Evolutionary conservation across 2,329 filamentous ascomycete species (phyloP).

Genomic region (Penicillium sp.): DNA sequence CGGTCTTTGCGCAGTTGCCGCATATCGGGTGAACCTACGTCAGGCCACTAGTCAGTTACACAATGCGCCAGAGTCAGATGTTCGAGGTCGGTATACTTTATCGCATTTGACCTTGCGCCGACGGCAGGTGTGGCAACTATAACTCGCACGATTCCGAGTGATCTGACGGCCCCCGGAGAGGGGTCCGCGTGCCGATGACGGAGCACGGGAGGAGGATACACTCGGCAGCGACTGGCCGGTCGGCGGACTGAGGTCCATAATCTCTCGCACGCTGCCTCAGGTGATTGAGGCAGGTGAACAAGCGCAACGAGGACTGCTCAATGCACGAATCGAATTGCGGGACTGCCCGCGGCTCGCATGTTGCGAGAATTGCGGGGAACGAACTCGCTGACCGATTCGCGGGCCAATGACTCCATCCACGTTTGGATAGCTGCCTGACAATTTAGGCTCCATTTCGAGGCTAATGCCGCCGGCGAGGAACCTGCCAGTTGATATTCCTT

Average conservation of each 20-base stretch:
- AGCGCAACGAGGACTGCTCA: not conserved
- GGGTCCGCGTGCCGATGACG: conserved; percentile 16
- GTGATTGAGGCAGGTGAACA: not conserved
- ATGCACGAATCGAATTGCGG: conserved; percentile 1
- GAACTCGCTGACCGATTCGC: not conserved
- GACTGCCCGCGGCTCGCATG: not conserved
- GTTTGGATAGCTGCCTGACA: not conserved
- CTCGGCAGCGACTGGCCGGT: conserved; percentile 8
- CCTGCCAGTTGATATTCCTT: too few relatives aligned
- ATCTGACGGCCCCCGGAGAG: conserved; percentile 44
- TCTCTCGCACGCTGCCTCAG: conserved; percentile 1
- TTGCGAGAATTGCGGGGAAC: conserved; percentile 17
- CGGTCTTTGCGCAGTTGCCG: conserved; percentile 48
- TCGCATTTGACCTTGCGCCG: conserved; percentile 52
- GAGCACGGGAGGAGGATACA: conserved; percentile 3
- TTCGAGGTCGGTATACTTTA: conserved; percentile 31
- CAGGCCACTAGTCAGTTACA: not conserved
- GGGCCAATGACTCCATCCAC: conserved; percentile 10
- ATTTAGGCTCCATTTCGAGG: not conserved
- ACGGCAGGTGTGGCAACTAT: conserved; percentile 50
- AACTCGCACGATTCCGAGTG: conserved; percentile 50
- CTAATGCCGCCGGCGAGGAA: not conserved
- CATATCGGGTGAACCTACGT: conserved; percentile 47
- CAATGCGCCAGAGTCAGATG: not conserved
- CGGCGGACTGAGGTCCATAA: conserved; percentile 18